Percentiles rank a stretch among this genome's conserved stretches.
Conservation (phyloP, 768 basidiomycete genomes). For the Russula ochroleuca region DNA sequence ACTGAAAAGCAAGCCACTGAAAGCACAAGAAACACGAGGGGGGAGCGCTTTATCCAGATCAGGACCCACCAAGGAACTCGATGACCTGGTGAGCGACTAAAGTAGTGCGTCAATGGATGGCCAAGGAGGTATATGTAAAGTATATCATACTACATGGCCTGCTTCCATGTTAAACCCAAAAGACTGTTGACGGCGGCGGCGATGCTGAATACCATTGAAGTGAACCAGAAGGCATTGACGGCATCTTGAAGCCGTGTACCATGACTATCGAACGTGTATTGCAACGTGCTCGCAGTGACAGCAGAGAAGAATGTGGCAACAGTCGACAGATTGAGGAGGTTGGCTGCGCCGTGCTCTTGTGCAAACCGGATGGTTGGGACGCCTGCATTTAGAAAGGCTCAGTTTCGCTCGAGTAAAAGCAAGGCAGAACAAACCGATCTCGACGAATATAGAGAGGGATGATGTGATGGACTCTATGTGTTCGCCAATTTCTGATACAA, state of each 20-base stretch:
- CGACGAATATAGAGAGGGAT: conserved; percentile 68
- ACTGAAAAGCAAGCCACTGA: conserved; percentile 81
- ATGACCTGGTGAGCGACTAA: conserved; percentile 67
- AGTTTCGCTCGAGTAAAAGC: neutral
- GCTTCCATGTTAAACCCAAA: conserved; percentile 75
- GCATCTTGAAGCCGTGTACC: conserved; percentile 41
- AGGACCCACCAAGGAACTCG: conserved; percentile 79
- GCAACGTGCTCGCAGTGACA: conserved; percentile 67
- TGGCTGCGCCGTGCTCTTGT: conserved; percentile 66
- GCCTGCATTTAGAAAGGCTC: conserved; percentile 38
- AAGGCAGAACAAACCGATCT: conserved; percentile 52
- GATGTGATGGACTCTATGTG: conserved; percentile 66
- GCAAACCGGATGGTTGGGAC: conserved; percentile 74
- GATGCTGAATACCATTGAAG: conserved; percentile 71
- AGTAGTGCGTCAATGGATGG: conserved; percentile 16
- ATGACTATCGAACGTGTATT: conserved; percentile 55
- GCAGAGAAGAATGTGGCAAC: conserved; percentile 77
- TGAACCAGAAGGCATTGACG: conserved; percentile 73
- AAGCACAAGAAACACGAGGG: conserved; percentile 76
- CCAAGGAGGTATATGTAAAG: neutral
- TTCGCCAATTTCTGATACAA: conserved; percentile 69
- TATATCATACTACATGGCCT: conserved; percentile 70
- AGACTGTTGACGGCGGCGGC: conserved; percentile 73
- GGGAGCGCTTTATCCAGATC: conserved; percentile 84
- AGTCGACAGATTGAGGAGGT: conserved; percentile 68